phyloP scores from a whole-genome alignment of 2,329 filamentous ascomycete species.

The Coniochaeta pulveracea region DNA sequence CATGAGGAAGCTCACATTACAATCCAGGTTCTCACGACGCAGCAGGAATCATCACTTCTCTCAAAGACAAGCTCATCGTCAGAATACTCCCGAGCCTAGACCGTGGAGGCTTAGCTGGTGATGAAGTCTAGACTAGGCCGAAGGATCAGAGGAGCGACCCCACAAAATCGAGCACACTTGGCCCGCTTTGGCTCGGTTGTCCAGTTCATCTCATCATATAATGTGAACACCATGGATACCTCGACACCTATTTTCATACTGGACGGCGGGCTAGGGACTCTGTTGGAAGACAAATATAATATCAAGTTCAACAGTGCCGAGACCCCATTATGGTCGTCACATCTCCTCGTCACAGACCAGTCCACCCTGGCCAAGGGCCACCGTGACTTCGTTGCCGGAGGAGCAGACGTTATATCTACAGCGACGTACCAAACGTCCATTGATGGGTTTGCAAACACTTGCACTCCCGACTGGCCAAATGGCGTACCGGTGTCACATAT shows the following conservation, averaged over 20 bases:
- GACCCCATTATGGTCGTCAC: conserved; percentile 56
- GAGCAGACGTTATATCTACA: conserved; percentile 52
- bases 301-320: conserved; percentile 35
- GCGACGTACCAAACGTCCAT: conserved; percentile 56
- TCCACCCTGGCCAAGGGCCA: conserved; percentile 43
- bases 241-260: conserved; percentile 33
- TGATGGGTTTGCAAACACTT: conserved; percentile 42
- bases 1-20: too few relatives aligned
- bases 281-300: conserved; percentile 46
- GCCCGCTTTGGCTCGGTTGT: too few relatives aligned
- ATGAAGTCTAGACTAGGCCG: too few relatives aligned
- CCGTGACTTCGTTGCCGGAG: conserved; percentile 39
- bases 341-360: conserved; percentile 46
- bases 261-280: conserved; percentile 58
- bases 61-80: too few relatives aligned
- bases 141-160: too few relatives aligned
- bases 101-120: too few relatives aligned
- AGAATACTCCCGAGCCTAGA: too few relatives aligned
- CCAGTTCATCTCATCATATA: too few relatives aligned
- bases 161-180: too few relatives aligned
- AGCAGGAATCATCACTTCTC: too few relatives aligned
- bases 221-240: conserved; percentile 4
- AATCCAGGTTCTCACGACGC: too few relatives aligned
- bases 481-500: conserved; percentile 30
- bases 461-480: conserved; percentile 24